Conservation (phyloP, 2,329 filamentous ascomycete species). For the Penicillium sp. region DNA sequence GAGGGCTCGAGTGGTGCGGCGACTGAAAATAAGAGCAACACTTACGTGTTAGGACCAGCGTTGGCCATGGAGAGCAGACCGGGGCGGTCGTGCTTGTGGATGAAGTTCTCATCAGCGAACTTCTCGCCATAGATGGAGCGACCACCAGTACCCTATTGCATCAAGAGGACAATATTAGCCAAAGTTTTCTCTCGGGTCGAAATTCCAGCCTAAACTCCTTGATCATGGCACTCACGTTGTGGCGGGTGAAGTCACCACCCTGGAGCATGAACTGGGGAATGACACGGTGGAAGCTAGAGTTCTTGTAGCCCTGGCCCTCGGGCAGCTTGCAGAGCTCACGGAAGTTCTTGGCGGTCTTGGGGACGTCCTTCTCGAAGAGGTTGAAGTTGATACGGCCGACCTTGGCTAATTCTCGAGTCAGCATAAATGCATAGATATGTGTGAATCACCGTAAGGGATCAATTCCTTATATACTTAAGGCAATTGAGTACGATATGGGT, state of each 20-base stretch:
- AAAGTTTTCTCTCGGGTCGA: too few relatives aligned
- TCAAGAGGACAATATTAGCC: background rate
- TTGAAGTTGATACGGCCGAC: conserved; percentile 82
- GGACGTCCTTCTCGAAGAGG: conserved; percentile 83
- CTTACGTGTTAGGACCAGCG: conserved; percentile 87
- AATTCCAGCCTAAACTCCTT: background rate
- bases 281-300: conserved; percentile 88
- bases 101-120: conserved; percentile 93
- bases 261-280: conserved; percentile 95
- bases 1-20: background rate
- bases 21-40: conserved; percentile 11
- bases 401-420: conserved; percentile 60
- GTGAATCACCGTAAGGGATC: conserved; percentile 24
- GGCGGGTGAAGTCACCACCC: conserved; percentile 92
- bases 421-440: conserved; percentile 14
- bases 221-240: conserved; percentile 71
- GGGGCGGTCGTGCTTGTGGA: conserved; percentile 70
- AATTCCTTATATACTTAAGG: conserved; percentile 6
- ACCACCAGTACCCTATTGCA: conserved; percentile 77
- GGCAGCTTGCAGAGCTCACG: conserved; percentile 77
- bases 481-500: conserved; percentile 17
- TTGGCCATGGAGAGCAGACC: conserved; percentile 95
- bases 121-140: conserved; percentile 95
- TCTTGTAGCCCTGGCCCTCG: conserved; percentile 81
- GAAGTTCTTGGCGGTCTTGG: conserved; percentile 89